Evolutionary conservation across 805 yeast species (phyloP), one percentile per base, ranked within the genome.

Genomic region (Sugiyamaella marilandica): DNA sequence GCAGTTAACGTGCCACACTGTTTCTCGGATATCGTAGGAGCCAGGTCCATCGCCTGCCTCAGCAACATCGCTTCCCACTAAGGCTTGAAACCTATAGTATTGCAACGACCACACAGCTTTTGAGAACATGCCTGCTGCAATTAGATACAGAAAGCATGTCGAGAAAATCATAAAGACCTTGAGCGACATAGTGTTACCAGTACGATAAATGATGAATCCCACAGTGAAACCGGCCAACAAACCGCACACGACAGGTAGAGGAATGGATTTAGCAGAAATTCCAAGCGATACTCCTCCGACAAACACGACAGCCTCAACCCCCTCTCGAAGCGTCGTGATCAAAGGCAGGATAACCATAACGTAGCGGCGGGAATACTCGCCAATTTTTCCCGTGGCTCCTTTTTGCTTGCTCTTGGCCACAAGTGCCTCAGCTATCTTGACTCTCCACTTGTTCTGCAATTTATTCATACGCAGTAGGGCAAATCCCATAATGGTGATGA

Each of bases 1-100:
- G 74, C 97, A 91, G 78, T 91, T 89, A 56, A 91, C 94, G 73
- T 91, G 98, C 90, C 96, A 91, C 31, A 91, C 96, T 9, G 86
- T 71, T 64, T 78, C 79, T 48, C 75, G 64, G 64, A 91, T 80
- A 70, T 92, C 83, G 72, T 92, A 91, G 26, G 97, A 84, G 67
- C 98, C 98, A 41, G 95, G 91, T 61, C 97, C 98, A 50, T 83
- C 77, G 62, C 97, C 97, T 62, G 77, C 74, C 71, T 92, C 97
- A 33, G 96, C 79, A 19, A 95, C 96, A 74, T 91, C 97, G 74
- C 96, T 95, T 68, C 97, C 97, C 33, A 94, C 82, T 48, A 74
- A 65, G 55, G 74, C 60, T 69, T 79, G 78, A 75, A 78, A 91
- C 19, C 64, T 66, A 69, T 87, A 76, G 64, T 74, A 77, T 72